A percentile compares a stretch with the other conserved stretches of the same genome.
Evolutionary conservation across 2,329 filamentous ascomycete species (phyloP).

Genomic region (Neonectria ditissima): DNA sequence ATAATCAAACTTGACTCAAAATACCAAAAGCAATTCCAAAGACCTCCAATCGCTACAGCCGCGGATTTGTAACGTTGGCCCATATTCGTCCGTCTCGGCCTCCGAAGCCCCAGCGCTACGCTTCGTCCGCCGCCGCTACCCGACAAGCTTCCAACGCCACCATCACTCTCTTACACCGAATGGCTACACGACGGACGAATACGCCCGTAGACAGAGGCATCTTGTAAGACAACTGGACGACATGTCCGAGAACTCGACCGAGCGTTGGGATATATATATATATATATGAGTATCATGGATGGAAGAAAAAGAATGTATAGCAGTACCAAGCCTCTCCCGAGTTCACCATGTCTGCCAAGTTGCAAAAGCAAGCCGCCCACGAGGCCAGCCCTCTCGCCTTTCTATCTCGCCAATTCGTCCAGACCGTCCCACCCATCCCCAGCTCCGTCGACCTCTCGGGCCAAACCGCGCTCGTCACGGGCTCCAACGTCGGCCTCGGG

Average conservation of each 20-base stretch:
- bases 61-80: not conserved
- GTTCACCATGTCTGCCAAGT: slow-evolving; percentile 36
- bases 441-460: slow-evolving; percentile 46
- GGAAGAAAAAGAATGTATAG: not conserved
- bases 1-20: not conserved
- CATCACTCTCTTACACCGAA: not conserved
- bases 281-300: not conserved
- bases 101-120: slow-evolving; percentile 26
- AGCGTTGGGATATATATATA: slow-evolving; percentile 2
- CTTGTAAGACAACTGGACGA: not conserved
- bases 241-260: slow-evolving; percentile 13
- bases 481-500: slow-evolving; percentile 62
- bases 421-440: slow-evolving; percentile 41
- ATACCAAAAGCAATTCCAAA: not conserved
- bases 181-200: not conserved
- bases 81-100: slow-evolving; percentile 34
- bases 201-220: not conserved
- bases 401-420: slow-evolving; percentile 41
- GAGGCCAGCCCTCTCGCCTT: slow-evolving; percentile 40
- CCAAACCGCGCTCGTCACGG: slow-evolving; percentile 61
- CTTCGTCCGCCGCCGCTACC: slow-evolving; percentile 21
- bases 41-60: not conserved
- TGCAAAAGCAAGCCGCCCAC: slow-evolving; percentile 37
- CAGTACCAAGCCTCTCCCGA: not conserved
- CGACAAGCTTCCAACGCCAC: not conserved